A percentile compares a stretch with the other conserved stretches of the same genome.
phyloP scores from a whole-genome alignment of 441 rosid species.

The Theobroma grandiflorum region DNA sequence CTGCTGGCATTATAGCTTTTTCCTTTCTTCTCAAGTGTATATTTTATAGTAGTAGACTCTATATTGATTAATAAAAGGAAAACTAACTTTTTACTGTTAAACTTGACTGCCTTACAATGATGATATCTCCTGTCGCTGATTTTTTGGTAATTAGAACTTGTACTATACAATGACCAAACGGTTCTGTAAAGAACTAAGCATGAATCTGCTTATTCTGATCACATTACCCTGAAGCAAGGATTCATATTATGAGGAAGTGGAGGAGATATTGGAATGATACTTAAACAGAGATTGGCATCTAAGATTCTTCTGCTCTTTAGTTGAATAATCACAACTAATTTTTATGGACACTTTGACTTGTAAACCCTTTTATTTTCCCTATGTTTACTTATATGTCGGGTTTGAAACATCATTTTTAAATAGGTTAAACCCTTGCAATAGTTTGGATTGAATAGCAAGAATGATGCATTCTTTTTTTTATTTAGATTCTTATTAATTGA shows the following conservation, averaged over 20 bases:
- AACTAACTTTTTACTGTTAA: background rate
- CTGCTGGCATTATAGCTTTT: background rate
- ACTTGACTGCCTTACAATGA: background rate
- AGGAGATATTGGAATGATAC: background rate
- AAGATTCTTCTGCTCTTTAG: background rate
- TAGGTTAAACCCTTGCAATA: conserved; percentile 3
- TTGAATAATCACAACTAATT: background rate
- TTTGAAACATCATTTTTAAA: background rate
- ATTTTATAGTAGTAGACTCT: background rate
- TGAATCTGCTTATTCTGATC: background rate
- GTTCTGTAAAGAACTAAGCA: conserved; percentile 20
- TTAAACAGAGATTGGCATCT: background rate
- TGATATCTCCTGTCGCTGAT: background rate
- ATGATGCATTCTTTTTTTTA: conserved; percentile 13
- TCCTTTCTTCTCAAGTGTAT: background rate
- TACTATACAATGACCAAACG: background rate
- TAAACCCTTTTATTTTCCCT: background rate
- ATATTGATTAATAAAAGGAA: background rate
- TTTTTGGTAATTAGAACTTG: background rate
- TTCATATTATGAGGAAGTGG: background rate
- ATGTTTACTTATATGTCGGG: background rate
- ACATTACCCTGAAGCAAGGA: background rate
- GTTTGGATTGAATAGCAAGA: background rate
- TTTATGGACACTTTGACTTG: background rate
- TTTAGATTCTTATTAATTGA: conserved; percentile 6